A percentile compares a stretch with the other conserved stretches of the same genome.
These are phyloP conservation scores for Curvularia hawaiiensis DNA, from an alignment of 2,329 filamentous ascomycete genomes.

Conservation along the genomic window DNA sequence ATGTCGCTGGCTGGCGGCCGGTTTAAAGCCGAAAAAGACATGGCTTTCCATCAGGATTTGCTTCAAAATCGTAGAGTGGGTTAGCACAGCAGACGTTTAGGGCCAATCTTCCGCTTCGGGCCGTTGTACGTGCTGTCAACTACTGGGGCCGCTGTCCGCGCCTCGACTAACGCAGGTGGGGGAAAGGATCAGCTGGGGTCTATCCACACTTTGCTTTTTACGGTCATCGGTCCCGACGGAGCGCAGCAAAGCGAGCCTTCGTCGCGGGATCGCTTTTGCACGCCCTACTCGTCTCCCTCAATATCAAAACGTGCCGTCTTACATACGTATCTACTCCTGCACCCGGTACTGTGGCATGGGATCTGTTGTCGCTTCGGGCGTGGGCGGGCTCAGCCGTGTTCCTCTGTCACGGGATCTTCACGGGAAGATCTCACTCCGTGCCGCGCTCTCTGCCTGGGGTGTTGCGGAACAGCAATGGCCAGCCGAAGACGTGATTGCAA, in stretches of 20 bases:
- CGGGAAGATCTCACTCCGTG: not conserved
- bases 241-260: not conserved
- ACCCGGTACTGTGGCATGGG: not conserved
- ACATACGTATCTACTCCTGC: not conserved
- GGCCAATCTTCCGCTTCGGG: not conserved
- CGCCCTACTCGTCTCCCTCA: not conserved
- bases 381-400: not conserved
- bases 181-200: not conserved
- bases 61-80: not conserved
- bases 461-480: not conserved
- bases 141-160: not conserved
- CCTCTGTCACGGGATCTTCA: not conserved
- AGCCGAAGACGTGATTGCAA: not conserved
- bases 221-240: not conserved
- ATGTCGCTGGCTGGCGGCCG: not conserved
- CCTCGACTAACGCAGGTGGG: not conserved
- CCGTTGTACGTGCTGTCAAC: slow-evolving; percentile 4
- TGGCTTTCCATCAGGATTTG: not conserved
- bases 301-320: not conserved
- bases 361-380: not conserved
- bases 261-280: not conserved
- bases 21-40: not conserved
- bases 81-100: not conserved
- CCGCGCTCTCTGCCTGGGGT: not conserved
- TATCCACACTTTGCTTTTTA: not conserved